Conservation (phyloP, 2,329 filamentous ascomycete genomes). For the Monosporascus sp. region DNA sequence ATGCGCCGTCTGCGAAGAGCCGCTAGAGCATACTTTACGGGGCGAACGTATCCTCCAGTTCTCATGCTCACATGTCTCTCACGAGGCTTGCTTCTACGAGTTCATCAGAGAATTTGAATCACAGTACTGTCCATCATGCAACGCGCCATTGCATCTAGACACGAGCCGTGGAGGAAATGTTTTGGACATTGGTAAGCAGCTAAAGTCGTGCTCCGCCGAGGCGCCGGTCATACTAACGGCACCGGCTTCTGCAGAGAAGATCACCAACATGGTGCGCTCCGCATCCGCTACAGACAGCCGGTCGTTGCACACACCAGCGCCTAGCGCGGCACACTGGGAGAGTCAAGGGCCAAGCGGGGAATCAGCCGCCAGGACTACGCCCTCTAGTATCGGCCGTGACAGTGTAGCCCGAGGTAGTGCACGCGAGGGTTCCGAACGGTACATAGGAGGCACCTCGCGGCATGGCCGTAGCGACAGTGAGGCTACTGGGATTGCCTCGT, state of each 20-base stretch:
- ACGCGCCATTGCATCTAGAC: constrained; percentile 86
- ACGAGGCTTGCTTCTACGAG: constrained; percentile 98
- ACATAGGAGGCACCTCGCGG: constrained; percentile 33
- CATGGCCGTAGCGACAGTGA: constrained; percentile 78
- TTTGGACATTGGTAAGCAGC: constrained; percentile 70
- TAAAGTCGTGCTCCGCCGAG: background rate
- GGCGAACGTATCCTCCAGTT: constrained; percentile 94
- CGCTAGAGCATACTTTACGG: constrained; percentile 87
- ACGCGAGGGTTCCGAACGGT: constrained; percentile 44
- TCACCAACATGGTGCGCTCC: constrained; percentile 86
- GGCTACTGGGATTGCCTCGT: constrained; percentile 67
- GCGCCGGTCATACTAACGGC: constrained; percentile 10
- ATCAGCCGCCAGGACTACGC: constrained; percentile 29
- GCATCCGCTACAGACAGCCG: constrained; percentile 63
- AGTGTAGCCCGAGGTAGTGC: constrained; percentile 33
- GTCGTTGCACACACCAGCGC: constrained; percentile 46
- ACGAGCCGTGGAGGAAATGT: constrained; percentile 91
- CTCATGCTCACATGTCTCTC: constrained; percentile 92
- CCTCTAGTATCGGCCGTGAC: constrained; percentile 29
- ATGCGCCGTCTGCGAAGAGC: constrained; percentile 95
- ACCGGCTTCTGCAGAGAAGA: constrained; percentile 64
- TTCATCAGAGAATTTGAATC: constrained; percentile 93
- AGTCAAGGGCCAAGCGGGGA: constrained; percentile 48
- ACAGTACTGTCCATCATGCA: constrained; percentile 90
- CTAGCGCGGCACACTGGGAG: constrained; percentile 66